phyloP scores from a whole-genome alignment of 768 basidiomycete genomes.

The Paxillus ammoniavirescens region DNA sequence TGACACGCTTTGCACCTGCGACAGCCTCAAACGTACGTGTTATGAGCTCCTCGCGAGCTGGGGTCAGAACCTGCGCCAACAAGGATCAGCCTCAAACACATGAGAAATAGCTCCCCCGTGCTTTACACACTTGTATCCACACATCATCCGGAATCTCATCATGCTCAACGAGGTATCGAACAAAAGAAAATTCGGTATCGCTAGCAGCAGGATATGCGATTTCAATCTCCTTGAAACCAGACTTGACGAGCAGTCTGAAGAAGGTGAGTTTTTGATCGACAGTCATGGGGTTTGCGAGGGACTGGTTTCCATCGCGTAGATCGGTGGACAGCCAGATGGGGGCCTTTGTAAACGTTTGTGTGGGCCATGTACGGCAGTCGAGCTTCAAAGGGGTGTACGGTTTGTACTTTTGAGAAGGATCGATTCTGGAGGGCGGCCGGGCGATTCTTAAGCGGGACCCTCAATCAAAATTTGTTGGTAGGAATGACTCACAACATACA shows the following conservation, averaged over 20 bases:
- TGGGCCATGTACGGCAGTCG: slow-evolving; percentile 88
- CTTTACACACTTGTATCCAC: slow-evolving; percentile 83
- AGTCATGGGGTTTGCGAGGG: slow-evolving; percentile 97
- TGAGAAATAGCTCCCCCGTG: background rate
- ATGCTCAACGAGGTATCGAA: slow-evolving; percentile 83
- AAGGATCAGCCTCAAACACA: slow-evolving; percentile 1
- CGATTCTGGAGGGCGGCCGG: slow-evolving; percentile 48
- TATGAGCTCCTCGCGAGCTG: slow-evolving; percentile 94
- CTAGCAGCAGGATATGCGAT: slow-evolving; percentile 97
- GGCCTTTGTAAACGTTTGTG: slow-evolving; percentile 72
- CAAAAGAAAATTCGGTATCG: slow-evolving; percentile 93
- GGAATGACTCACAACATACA: slow-evolving; percentile 58
- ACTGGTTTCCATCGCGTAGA: slow-evolving; percentile 96
- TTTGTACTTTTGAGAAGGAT: slow-evolving; percentile 87
- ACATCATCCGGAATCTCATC: slow-evolving; percentile 89
- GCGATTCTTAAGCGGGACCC: slow-evolving; percentile 5
- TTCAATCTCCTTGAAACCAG: slow-evolving; percentile 97
- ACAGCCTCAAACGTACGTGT: slow-evolving; percentile 85
- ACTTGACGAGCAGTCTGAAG: slow-evolving; percentile 85
- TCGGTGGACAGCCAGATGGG: slow-evolving; percentile 98
- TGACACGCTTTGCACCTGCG: slow-evolving; percentile 85
- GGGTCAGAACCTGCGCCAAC: slow-evolving; percentile 79
- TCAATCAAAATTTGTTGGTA: background rate
- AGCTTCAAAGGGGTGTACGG: slow-evolving; percentile 84
- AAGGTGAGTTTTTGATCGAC: slow-evolving; percentile 91